Base-by-base conservation (phyloP, 2,329 filamentous ascomycete genomes). In the Cordyceps militaris region DNA sequence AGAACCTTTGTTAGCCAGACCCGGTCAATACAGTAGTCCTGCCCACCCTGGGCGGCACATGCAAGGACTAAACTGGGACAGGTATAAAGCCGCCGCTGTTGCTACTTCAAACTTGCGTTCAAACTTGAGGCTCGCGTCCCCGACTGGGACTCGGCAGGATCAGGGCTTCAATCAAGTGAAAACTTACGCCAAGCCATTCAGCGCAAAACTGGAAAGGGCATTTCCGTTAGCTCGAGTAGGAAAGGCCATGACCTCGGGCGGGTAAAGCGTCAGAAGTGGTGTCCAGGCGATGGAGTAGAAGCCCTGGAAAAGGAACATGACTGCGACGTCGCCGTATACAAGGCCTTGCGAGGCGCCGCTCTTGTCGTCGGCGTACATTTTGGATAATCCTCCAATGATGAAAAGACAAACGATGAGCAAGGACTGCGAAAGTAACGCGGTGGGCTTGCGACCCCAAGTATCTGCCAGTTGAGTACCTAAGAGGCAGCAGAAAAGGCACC, bases 371-470 rank as follows among this genome's bases (percentile, higher is more conserved):
- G 65, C 64, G 26, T 70, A 73, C 19, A 66, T 61, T 60, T 80
- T 80, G 5, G 76, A 75, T 4, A 83, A 66, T 1, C 71, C 76
- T 2, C 79, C 79, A 40, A 81, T 74, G 54, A 81, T 69, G 62
- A 81, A 81, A 1, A 82, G 71, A 40, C 74, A 79, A 21, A 74
- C 54, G 2, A 73, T 70, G 6, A 77, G 62, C 11, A 74, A 62
- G 13, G 58, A 57, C 48, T 75, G 69, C 0, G 73, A 74, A 10
- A 74, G 59, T 4, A 76, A 62, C 3, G 74, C 75, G 1, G 72
- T 74, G 1, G 70, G 67, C 59, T 76, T 78, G 10, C 78, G 72
- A 8, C 78, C 77, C 69, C 74, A 72, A 24, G 52, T 65, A 16
- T 74, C 72, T 0, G 69, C 67, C 7, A 78, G 66, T 4, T 73